Conservation (phyloP, 345 rosid genomes). For the Anastatica hierochuntica region DNA sequence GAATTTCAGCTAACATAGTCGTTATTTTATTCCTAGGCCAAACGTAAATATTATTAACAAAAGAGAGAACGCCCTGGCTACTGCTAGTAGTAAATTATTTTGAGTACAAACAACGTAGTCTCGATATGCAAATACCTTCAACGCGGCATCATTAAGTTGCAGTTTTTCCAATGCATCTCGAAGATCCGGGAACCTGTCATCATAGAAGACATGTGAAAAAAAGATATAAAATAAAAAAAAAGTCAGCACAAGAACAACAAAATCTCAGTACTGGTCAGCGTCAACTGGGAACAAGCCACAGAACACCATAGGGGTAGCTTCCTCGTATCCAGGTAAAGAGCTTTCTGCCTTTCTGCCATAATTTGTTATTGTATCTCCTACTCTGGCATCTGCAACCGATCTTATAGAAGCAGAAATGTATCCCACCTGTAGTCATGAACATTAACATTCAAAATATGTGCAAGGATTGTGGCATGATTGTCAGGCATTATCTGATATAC, state of each 20-base stretch:
- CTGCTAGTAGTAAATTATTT: too few relatives aligned
- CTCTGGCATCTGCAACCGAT: constrained; percentile 96
- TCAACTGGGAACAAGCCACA: constrained; percentile 98
- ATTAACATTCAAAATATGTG: constrained; percentile 7
- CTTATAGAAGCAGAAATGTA: constrained; percentile 92
- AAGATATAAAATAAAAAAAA: constrained; percentile 13
- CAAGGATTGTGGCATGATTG: neutral
- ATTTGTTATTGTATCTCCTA: constrained; percentile 86
- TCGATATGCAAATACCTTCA: constrained; percentile 47
- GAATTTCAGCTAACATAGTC: too few relatives aligned
- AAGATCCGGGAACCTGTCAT: constrained; percentile 71
- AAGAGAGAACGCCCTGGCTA: too few relatives aligned
- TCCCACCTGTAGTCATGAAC: constrained; percentile 55
- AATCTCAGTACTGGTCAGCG: constrained; percentile 78
- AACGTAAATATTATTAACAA: too few relatives aligned
- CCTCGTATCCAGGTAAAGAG: constrained; percentile 84
- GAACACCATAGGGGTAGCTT: constrained; percentile 98
- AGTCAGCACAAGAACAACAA: neutral
- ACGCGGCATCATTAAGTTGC: constrained; percentile 95
- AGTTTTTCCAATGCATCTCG: constrained; percentile 97
- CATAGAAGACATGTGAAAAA: constrained; percentile 15
- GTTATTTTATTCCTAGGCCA: too few relatives aligned
- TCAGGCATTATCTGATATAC: neutral
- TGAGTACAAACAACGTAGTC: too few relatives aligned
- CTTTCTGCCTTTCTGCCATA: constrained; percentile 60